A percentile compares a stretch with the other conserved stretches of the same genome.
These are phyloP conservation scores for Solanum sitiens DNA, from an alignment of 257 asterid species.

Conservation along the genomic window DNA sequence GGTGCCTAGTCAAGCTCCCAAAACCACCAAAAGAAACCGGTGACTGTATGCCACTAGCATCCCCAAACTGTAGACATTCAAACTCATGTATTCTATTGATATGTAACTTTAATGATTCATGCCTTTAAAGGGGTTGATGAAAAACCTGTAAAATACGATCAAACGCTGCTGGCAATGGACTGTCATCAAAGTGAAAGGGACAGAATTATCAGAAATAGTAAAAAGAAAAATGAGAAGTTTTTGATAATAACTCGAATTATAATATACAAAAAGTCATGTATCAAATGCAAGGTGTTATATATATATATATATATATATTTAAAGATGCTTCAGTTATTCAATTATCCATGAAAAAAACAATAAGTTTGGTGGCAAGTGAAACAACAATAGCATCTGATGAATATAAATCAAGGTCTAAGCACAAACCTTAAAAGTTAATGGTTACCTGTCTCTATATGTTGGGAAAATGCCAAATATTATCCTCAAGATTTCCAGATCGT, in stretches of 20 bases:
- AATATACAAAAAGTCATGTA: neutral
- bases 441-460: constrained; percentile 85
- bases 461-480: constrained; percentile 90
- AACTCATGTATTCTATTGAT: constrained; percentile 7
- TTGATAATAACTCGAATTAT: neutral
- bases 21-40: constrained; percentile 98
- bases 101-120: constrained; percentile 10
- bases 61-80: constrained; percentile 69
- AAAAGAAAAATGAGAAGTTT: neutral
- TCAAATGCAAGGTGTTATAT: neutral
- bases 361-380: neutral
- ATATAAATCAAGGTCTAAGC: neutral
- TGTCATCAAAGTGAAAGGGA: constrained; percentile 17
- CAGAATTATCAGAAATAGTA: constrained; percentile 2
- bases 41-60: constrained; percentile 96
- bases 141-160: constrained; percentile 82
- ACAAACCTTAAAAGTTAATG: neutral
- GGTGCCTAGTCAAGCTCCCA: constrained; percentile 95
- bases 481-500: constrained; percentile 63
- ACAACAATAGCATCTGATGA: neutral
- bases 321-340: neutral
- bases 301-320: neutral
- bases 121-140: neutral
- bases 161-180: constrained; percentile 86
- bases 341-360: neutral